Base-by-base conservation (phyloP, 2,329 filamentous ascomycete genomes). In the Corniculantispora saksenae region DNA sequence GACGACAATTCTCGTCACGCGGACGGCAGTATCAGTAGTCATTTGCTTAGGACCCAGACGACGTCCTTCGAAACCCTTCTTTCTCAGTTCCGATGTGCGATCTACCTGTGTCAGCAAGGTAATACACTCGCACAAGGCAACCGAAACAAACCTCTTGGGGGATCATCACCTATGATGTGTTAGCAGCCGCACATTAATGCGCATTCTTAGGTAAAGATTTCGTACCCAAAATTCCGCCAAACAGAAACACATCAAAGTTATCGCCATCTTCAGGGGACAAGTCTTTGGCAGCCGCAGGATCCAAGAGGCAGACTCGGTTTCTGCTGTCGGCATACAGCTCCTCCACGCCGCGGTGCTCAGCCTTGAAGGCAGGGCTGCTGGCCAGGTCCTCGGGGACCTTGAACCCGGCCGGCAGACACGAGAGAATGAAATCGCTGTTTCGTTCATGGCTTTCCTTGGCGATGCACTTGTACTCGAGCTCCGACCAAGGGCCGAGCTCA, bases 1-100 rank as follows among this genome's bases (percentile, higher is more conserved):
- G 13, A 94, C 89, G 7, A 98, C 91, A 71, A 96, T 90, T 69
- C 95, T 87, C 38, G 95, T 98, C 53, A 97, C 94, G 70, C 95
- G 86, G 59, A 97, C 95, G 5, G 95, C 95, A 23, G 95, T 99
- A 76, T 99, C 95, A 5, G 95, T 99, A 3, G 95, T 98, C 94
- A 99, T 97, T 79, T 99, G 95, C 71, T 94, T 90, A 9, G 94
- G 92, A 0, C 95, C 95, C 35, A 99, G 83, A 65, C 95, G 86
- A 61, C 95, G 89, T 65, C 94, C 93, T 65, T 89, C 84, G 72
- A 97, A 99, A 3, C 95, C 95, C 76, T 98, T 97, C 78, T 92
- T 93, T 61, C 95, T 89, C 71, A 99, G 82, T 77, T 99, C 95
- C n/a, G 92, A 94, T 5, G 95, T 99, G 67, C 95, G 90, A 79